Evolutionary conservation across 441 rosid species (phyloP).

Genomic region (Jatropha podagrica): DNA sequence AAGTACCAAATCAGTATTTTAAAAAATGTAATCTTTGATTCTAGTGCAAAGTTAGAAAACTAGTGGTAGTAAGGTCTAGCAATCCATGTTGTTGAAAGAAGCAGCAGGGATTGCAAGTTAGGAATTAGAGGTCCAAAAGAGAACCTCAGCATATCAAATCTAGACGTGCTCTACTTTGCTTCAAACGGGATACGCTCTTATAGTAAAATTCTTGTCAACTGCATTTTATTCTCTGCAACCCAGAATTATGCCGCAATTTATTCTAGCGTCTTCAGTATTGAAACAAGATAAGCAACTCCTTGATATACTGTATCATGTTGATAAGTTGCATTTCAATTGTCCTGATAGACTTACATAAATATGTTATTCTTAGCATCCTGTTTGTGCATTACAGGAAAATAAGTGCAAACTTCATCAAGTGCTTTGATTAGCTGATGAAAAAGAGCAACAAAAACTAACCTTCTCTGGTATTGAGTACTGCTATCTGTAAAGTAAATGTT

Average conservation of each 20-base stretch:
- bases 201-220: not conserved
- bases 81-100: not conserved
- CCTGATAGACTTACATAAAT: not conserved
- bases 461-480: slow-evolving; percentile 68
- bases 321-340: not conserved
- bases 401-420: not conserved
- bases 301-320: not conserved
- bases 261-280: not conserved
- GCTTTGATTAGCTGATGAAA: not conserved
- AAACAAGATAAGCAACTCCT: not conserved
- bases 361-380: not conserved
- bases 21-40: not conserved
- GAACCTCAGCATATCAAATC: not conserved
- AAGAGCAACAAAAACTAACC: slow-evolving; percentile 32
- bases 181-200: not conserved
- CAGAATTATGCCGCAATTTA: not conserved
- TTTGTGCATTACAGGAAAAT: not conserved
- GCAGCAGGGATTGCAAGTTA: not conserved
- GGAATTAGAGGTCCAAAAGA: not conserved
- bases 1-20: not conserved
- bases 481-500: slow-evolving; percentile 89
- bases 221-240: not conserved
- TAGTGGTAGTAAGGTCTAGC: not conserved
- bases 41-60: not conserved
- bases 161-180: not conserved